phyloP scores from a whole-genome alignment of 805 yeast genomes.

The Yamadazyma laniorum region DNA sequence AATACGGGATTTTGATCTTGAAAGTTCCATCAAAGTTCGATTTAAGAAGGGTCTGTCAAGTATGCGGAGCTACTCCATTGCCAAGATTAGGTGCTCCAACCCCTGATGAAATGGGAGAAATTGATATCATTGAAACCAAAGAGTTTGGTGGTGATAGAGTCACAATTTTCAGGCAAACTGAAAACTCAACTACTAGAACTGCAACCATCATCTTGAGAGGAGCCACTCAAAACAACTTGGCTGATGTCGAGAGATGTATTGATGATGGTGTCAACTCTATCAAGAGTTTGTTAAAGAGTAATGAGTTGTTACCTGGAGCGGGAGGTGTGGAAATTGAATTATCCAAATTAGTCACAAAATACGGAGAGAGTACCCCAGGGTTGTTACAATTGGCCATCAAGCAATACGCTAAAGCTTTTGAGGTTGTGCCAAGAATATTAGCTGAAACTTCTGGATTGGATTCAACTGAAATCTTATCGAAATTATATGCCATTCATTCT shows the following conservation, averaged over 20 bases:
- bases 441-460: slow-evolving; percentile 95
- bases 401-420: slow-evolving; percentile 91
- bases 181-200: slow-evolving; percentile 64
- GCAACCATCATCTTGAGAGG: slow-evolving; percentile 94
- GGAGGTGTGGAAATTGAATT: slow-evolving; percentile 93
- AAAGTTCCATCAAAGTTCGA: slow-evolving; percentile 94
- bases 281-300: slow-evolving; percentile 83
- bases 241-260: slow-evolving; percentile 94
- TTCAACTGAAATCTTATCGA: slow-evolving; percentile 83
- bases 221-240: slow-evolving; percentile 90
- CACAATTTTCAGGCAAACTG: slow-evolving; percentile 80
- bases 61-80: slow-evolving; percentile 95
- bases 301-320: slow-evolving; percentile 86
- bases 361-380: slow-evolving; percentile 94
- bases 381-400: slow-evolving; percentile 90
- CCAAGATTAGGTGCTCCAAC: slow-evolving; percentile 93
- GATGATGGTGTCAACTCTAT: slow-evolving; percentile 95
- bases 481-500: slow-evolving; percentile 85
- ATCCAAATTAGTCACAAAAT: slow-evolving; percentile 71
- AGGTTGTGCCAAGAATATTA: slow-evolving; percentile 85
- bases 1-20: slow-evolving; percentile 79
- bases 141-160: slow-evolving; percentile 99
- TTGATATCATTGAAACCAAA: slow-evolving; percentile 83
- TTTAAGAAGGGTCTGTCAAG: slow-evolving; percentile 88
- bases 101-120: slow-evolving; percentile 88